Percentiles rank a stretch among this genome's conserved stretches.
Conservation (phyloP, 2,329 filamentous ascomycete genomes). For the Drechslerella coelobrocha region DNA sequence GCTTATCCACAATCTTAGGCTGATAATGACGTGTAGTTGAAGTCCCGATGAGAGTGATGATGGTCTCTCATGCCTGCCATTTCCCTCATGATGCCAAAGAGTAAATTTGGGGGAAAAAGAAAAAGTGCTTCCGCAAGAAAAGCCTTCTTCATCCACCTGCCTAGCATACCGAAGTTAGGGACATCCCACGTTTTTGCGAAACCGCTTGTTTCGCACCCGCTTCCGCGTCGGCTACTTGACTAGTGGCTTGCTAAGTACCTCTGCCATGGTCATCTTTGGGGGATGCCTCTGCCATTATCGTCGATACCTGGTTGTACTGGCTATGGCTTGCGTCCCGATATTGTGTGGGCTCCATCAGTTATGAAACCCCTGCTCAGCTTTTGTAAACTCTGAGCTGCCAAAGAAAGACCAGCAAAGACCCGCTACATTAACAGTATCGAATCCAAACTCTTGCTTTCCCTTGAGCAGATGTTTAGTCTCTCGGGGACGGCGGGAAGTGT, state of each 20-base stretch:
- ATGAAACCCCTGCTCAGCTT: conserved; percentile 36
- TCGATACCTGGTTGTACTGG: conserved; percentile 13
- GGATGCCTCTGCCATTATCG: conserved; percentile 6
- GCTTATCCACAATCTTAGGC: background rate
- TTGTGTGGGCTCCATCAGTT: background rate
- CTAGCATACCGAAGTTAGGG: conserved; percentile 16
- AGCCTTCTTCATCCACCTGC: conserved; percentile 1
- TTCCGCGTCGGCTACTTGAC: conserved; percentile 50
- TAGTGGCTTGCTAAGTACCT: conserved; percentile 44
- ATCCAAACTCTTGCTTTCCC: conserved; percentile 17
- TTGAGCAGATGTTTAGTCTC: conserved; percentile 29
- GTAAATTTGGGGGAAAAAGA: conserved; percentile 2
- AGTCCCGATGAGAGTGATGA: background rate
- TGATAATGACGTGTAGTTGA: background rate
- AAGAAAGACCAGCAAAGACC: conserved; percentile 30
- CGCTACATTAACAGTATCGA: conserved; percentile 13
- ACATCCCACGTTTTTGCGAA: conserved; percentile 50
- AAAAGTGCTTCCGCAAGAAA: conserved; percentile 17
- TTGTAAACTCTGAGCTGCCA: conserved; percentile 35
- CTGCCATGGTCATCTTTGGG: conserved; percentile 43
- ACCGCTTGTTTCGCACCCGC: conserved; percentile 47
- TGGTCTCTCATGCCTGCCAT: conserved; percentile 2
- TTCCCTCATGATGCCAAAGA: conserved; percentile 1
- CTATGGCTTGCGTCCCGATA: conserved; percentile 6
- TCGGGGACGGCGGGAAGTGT: conserved; percentile 48